Evolutionary conservation across 768 basidiomycete species (phyloP).

Genomic region (Suillus alpinus): DNA sequence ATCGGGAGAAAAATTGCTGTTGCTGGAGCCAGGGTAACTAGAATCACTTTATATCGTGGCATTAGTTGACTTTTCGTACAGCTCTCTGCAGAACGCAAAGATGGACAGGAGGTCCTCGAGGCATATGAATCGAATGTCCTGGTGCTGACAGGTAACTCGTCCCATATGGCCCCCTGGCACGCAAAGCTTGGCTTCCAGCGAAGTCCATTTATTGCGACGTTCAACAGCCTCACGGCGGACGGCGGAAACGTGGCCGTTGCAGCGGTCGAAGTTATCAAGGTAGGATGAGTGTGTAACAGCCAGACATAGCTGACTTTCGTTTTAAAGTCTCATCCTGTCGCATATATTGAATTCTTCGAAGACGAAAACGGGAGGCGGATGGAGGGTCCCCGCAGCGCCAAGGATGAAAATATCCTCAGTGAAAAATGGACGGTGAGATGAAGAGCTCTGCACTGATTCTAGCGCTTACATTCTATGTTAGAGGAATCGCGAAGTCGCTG

Average conservation of each 20-base stretch:
- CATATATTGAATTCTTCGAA: slow-evolving; percentile 69
- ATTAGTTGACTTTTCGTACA: slow-evolving; percentile 25
- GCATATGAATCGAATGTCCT: slow-evolving; percentile 69
- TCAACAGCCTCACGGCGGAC: slow-evolving; percentile 76
- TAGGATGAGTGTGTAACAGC: slow-evolving; percentile 18
- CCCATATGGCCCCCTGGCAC: slow-evolving; percentile 86
- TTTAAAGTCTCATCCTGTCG: slow-evolving; percentile 65
- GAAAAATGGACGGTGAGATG: slow-evolving; percentile 70
- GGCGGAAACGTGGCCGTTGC: slow-evolving; percentile 77
- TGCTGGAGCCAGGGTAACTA: slow-evolving; percentile 72
- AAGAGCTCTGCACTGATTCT: neutral
- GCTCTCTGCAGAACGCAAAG: slow-evolving; percentile 70
- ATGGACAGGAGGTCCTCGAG: slow-evolving; percentile 80
- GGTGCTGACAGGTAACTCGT: slow-evolving; percentile 77
- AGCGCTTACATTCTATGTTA: slow-evolving; percentile 24
- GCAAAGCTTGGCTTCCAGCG: slow-evolving; percentile 77
- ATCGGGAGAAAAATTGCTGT: slow-evolving; percentile 84
- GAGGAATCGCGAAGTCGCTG: slow-evolving; percentile 59
- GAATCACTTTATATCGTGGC: neutral
- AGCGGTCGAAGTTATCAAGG: slow-evolving; percentile 72
- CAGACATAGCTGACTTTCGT: neutral
- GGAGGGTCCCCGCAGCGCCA: slow-evolving; percentile 66
- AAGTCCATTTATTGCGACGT: slow-evolving; percentile 65
- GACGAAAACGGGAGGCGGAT: slow-evolving; percentile 44
- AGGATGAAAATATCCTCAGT: slow-evolving; percentile 59